A percentile compares a stretch with the other conserved stretches of the same genome.
Conservation (phyloP, 2,329 filamentous ascomycete genomes). For the Alternaria hordeiaustralica region DNA sequence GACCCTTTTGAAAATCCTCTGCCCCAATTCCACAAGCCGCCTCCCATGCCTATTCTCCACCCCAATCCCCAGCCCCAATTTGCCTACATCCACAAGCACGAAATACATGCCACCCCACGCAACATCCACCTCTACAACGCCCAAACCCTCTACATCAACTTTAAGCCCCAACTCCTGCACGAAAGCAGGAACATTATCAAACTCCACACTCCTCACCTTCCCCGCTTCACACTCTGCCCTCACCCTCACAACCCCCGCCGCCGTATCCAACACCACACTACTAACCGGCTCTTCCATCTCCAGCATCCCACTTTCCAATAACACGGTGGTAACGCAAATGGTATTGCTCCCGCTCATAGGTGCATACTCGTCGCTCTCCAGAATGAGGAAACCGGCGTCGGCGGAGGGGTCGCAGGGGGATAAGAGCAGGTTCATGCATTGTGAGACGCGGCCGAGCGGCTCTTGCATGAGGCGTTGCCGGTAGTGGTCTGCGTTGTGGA, state of each 20-base stretch:
- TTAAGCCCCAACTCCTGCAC: conserved; percentile 51
- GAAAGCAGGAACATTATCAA: conserved; percentile 56
- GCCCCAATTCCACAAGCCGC: conserved; percentile 52
- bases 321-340: conserved; percentile 53
- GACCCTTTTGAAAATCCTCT: conserved; percentile 53
- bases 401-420: conserved; percentile 54
- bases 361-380: conserved; percentile 56
- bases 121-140: conserved; percentile 41
- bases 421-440: conserved; percentile 54
- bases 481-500: conserved; percentile 49
- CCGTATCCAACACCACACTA: conserved; percentile 51
- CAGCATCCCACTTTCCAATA: conserved; percentile 58
- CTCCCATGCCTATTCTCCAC: conserved; percentile 44
- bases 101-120: conserved; percentile 59
- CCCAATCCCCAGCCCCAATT: conserved; percentile 47
- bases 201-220: conserved; percentile 54
- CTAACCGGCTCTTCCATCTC: conserved; percentile 55
- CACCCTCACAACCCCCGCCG: conserved; percentile 53
- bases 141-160: conserved; percentile 23
- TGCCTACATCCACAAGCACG: conserved; percentile 50
- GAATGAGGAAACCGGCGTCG: conserved; percentile 55
- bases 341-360: conserved; percentile 57
- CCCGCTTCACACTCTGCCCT: conserved; percentile 52
- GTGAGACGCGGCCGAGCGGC: conserved; percentile 53
- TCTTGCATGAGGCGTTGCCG: conserved; percentile 56